These are phyloP conservation scores for Rugonectria rugulosa DNA, from an alignment of 2,329 filamentous ascomycete genomes.

Conservation along the genomic window DNA sequence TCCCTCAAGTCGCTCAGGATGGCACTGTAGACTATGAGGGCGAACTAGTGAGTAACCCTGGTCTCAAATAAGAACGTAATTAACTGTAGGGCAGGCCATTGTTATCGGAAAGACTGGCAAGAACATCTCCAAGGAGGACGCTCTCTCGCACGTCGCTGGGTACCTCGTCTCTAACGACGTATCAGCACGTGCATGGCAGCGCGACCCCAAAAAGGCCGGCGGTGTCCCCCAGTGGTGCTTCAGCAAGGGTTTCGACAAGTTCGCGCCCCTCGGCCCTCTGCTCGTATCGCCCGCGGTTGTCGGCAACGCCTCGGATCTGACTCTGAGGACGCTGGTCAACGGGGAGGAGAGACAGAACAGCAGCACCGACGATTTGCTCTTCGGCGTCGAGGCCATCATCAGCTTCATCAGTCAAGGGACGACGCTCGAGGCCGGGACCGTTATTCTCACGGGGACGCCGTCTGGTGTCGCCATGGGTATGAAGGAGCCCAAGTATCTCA, in stretches of 20 bases:
- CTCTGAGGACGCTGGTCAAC: slow-evolving; percentile 54
- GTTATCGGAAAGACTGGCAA: slow-evolving; percentile 63
- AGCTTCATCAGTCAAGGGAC: slow-evolving; percentile 55
- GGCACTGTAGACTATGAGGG: slow-evolving; percentile 58
- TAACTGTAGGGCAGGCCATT: slow-evolving; percentile 43
- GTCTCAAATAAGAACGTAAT: fast-evolving
- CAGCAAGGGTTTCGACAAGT: slow-evolving; percentile 63
- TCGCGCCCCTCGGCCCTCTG: slow-evolving; percentile 62
- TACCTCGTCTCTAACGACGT: slow-evolving; percentile 58
- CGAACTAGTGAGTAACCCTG: slow-evolving; percentile 46
- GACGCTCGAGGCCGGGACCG: slow-evolving; percentile 59
- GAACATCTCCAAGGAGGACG: slow-evolving; percentile 54
- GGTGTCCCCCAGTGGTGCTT: slow-evolving; percentile 60
- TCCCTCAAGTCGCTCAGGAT: slow-evolving; percentile 57
- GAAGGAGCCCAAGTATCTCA: slow-evolving; percentile 51
- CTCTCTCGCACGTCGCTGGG: slow-evolving; percentile 57
- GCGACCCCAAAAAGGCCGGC: slow-evolving; percentile 55
- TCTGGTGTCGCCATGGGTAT: slow-evolving; percentile 57
- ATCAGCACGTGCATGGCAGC: slow-evolving; percentile 61
- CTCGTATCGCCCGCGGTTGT: slow-evolving; percentile 43
- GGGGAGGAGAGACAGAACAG: slow-evolving; percentile 58
- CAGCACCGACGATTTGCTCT: slow-evolving; percentile 58
- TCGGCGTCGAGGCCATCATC: slow-evolving; percentile 55
- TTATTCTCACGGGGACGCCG: slow-evolving; percentile 58
- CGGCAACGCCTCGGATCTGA: slow-evolving; percentile 39